These are phyloP conservation scores for Chaetoscypha palmicola DNA, from an alignment of 2,329 filamentous ascomycete genomes.

Conservation along the genomic window DNA sequence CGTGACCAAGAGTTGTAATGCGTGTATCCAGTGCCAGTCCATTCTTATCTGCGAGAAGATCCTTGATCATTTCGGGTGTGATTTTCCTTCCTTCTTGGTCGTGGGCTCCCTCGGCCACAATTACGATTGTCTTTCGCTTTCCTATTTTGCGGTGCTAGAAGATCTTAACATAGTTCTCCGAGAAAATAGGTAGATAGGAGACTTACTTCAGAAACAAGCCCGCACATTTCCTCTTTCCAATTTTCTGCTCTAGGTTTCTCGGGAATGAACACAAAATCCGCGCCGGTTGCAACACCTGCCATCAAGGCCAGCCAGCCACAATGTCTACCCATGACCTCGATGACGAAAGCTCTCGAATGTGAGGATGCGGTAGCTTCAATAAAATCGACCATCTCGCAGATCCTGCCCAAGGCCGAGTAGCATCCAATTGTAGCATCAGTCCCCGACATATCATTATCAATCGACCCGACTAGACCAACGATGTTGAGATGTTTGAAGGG, in stretches of 20 bases:
- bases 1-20: constrained; percentile 91
- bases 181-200: constrained; percentile 3
- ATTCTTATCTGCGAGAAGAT: constrained; percentile 71
- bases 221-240: constrained; percentile 85
- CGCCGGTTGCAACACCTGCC: constrained; percentile 88
- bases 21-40: constrained; percentile 82
- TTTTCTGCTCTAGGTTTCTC: constrained; percentile 83
- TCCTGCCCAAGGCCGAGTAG: constrained; percentile 86
- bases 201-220: constrained; percentile 62
- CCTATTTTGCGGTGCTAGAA: constrained; percentile 73
- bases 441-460: constrained; percentile 96
- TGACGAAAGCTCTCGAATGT: constrained; percentile 92
- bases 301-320: constrained; percentile 97
- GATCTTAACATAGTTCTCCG: constrained; percentile 5
- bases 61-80: constrained; percentile 71
- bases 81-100: constrained; percentile 82
- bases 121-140: constrained; percentile 97
- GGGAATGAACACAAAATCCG: constrained; percentile 95
- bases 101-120: constrained; percentile 90
- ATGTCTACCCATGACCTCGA: constrained; percentile 97
- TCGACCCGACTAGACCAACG: constrained; percentile 90
- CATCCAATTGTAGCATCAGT: constrained; percentile 97
- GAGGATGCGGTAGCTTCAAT: constrained; percentile 93
- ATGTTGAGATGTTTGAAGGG: constrained; percentile 89
- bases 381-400: constrained; percentile 93